Evolutionary conservation across 805 yeast species (phyloP), one percentile per base, ranked within the genome.

Genomic region (Candida peoriensis): DNA sequence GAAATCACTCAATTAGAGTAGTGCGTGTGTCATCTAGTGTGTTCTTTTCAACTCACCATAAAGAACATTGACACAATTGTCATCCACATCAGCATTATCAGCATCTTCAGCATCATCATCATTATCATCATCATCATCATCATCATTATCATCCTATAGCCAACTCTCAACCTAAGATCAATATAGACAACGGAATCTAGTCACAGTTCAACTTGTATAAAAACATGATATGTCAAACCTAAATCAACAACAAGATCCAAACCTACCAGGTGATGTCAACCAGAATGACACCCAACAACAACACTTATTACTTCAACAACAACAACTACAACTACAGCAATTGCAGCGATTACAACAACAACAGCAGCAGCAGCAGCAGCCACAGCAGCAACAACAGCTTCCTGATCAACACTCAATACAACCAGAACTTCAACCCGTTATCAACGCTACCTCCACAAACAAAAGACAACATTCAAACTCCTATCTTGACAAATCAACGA

Each of bases 381-480:
- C 20, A n/a, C 37, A 33, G 23, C 22, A 23, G 19, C 41, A 37
- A 12, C 30, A 24, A 15, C 39, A 29, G 21, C 13, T 30, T 34
- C 11, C n/a, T n/a, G n/a, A n/a, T n/a, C n/a, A 16, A 25, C 28
- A 5, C 19, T 11, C 28, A 21, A 19, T 15, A 20, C 28, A 24
- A n/a, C 14, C 20, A 19, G 17, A 11, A 9, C 17, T 7, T 9
- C 25, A 13, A 23, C 4, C 32, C 22, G 11, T 22, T 17, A 11
- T 13, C 20, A 17, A 14, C 19, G 6, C n/a, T 15, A 32, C 15
- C 11, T 26, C 41, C 16, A 42, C 39, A 20, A 48, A 47, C 35
- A 47, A 47, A 38, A 40, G 51, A 18, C 51, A 47, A 33, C 51
- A 47, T 31, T 47, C 51, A 9, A 42, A 35, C 30, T 47, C 51